Base-by-base conservation (phyloP, 2,329 filamentous ascomycete genomes). In the Scedosporium boydii region DNA sequence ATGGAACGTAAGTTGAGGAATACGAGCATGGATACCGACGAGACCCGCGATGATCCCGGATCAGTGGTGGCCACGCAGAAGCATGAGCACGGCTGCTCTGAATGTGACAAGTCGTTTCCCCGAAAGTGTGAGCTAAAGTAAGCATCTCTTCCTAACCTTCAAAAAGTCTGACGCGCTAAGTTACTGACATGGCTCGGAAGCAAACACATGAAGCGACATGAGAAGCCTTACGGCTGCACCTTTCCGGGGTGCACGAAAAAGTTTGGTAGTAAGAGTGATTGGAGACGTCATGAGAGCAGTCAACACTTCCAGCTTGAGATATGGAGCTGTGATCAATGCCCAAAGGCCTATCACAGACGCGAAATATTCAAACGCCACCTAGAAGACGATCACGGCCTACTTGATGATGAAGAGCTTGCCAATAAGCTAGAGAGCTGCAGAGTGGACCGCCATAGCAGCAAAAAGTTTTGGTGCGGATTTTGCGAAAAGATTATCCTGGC, bases 221-320 rank as follows among this genome's bases (percentile, higher is more conserved):
- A 84, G 6, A 87, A 86, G 66, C 93, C 91, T 0, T 96, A 93
- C 65, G 87, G 86, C 12, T 97, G 93, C 73, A 96, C 91, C 0
- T 89, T 87, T 66, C 74, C 78, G 7, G 74, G 76, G 34, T 96
- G 93, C 69, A 73, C 75, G 58, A 92, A 91, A 69, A 78, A 71
- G 0, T 96, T 96, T 67, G 93, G 93, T n/a, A 93, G 89, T 73
- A 96, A 96, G 71, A 93, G 91, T 64, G 93, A 97, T 73, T 97
- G 86, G 93, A 96, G 96, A 71, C 85, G 93, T 1, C 93, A 97
- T 69, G 93, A 97, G 70, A 88, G 86, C 66, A 86, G 83, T 16
- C 89, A 93, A 69, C 92, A 96, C 71, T 85, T 83, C 64, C 84
- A 88, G 63, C 73, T 83, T 5, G 87, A 92, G 69, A 80, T 81